Conservation (phyloP, 1,139 yeast genomes). For the Hyphopichia pseudoburtonii region DNA sequence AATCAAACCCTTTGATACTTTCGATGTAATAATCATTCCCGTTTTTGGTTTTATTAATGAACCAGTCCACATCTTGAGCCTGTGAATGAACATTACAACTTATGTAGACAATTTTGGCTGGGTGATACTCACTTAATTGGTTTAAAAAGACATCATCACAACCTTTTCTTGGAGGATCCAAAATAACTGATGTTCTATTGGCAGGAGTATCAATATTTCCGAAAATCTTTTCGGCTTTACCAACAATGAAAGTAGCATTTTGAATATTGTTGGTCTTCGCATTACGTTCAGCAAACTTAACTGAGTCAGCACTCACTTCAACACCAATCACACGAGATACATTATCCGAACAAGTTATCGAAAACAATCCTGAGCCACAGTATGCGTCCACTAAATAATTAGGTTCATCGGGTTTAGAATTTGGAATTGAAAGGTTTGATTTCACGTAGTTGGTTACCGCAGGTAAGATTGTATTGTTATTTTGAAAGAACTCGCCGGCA, state of each 20-base stretch:
- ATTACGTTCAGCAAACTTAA: conserved; percentile 79
- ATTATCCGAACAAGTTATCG: conserved; percentile 78
- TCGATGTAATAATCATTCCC: conserved; percentile 69
- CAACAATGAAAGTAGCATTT: conserved; percentile 83
- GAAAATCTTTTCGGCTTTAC: conserved; percentile 90
- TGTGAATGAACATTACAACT: conserved; percentile 98
- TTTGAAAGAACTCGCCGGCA: conserved; percentile 49
- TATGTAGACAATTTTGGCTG: conserved; percentile 85
- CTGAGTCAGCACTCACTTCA: conserved; percentile 90
- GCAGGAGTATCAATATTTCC: conserved; percentile 71
- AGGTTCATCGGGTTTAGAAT: conserved; percentile 35
- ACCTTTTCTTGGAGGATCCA: conserved; percentile 97
- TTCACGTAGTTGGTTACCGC: conserved; percentile 77
- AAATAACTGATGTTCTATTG: conserved; percentile 77
- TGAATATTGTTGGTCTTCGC: conserved; percentile 71
- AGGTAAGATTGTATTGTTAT: conserved; percentile 89
- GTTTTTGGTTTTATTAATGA: conserved; percentile 63
- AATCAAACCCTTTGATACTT: conserved; percentile 90
- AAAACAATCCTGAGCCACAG: conserved; percentile 94
- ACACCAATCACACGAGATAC: conserved; percentile 89
- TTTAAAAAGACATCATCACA: conserved; percentile 86
- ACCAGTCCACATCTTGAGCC: conserved; percentile 88
- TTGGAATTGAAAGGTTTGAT: conserved; percentile 56
- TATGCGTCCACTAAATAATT: conserved; percentile 88
- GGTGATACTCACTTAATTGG: conserved; percentile 79